Percentiles rank a stretch among this genome's conserved stretches.
phyloP scores from a whole-genome alignment of 257 asterid species.

The Nicotiana knightiana region DNA sequence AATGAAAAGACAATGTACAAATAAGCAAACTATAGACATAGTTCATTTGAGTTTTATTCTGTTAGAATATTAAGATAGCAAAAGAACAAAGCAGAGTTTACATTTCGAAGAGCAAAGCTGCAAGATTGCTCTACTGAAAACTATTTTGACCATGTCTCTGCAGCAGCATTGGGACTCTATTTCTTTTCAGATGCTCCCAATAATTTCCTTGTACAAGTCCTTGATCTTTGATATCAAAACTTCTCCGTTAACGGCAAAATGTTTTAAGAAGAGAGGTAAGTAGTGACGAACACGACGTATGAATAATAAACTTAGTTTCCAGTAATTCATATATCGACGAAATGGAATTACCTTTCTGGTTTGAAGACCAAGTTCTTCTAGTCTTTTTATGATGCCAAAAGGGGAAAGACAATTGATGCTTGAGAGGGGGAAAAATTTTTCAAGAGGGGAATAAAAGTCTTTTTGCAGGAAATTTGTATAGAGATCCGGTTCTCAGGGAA shows the following conservation, averaged over 20 bases:
- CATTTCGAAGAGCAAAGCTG: conserved; percentile 1
- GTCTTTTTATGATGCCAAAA: no score
- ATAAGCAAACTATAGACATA: neutral
- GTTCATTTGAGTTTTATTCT: neutral
- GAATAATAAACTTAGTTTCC: neutral
- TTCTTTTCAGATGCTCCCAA: conserved; percentile 49
- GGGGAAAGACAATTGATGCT: no score
- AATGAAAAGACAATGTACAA: conserved; percentile 3
- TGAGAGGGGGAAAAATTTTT: no score
- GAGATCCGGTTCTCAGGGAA: no score
- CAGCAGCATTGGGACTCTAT: neutral
- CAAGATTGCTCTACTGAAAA: conserved; percentile 4
- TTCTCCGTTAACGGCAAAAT: conserved; percentile 48
- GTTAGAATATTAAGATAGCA: conserved; percentile 5
- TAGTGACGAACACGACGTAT: neutral
- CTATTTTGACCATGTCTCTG: conserved; percentile 2
- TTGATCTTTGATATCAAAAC: conserved; percentile 57
- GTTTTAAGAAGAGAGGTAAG: neutral
- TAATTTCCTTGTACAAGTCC: conserved; percentile 45
- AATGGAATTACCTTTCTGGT: conserved; percentile 53
- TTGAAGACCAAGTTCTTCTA: conserved; percentile 58
- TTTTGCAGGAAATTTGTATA: no score
- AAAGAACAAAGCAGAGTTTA: conserved; percentile 11
- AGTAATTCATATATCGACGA: neutral
- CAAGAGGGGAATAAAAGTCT: no score